These are phyloP conservation scores for Fomitopsis serialis DNA, from an alignment of 768 basidiomycete genomes.

Conservation along the genomic window DNA sequence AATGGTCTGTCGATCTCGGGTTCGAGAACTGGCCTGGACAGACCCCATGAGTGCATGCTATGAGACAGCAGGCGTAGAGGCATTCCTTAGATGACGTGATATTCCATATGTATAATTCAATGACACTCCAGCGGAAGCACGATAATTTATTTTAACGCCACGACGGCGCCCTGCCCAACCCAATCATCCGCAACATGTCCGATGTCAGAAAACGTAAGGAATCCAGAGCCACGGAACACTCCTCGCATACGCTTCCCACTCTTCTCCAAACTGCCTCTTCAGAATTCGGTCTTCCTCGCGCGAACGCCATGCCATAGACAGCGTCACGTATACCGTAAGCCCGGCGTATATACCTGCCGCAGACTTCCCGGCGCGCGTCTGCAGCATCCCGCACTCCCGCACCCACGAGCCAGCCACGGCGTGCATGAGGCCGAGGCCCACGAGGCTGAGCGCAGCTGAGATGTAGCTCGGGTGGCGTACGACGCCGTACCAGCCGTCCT, in stretches of 20 bases:
- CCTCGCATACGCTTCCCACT: slow-evolving; percentile 13
- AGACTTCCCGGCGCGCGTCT: slow-evolving; percentile 1
- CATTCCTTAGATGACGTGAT: too few relatives aligned
- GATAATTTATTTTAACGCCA: too few relatives aligned
- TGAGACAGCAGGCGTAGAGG: too few relatives aligned
- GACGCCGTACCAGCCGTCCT: slow-evolving; percentile 20
- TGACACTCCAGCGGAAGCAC: too few relatives aligned
- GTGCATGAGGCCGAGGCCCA: slow-evolving; percentile 1
- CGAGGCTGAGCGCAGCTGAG: background rate
- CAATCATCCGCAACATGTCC: too few relatives aligned
- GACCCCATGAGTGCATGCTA: background rate
- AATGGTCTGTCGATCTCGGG: slow-evolving; percentile 68
- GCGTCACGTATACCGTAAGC: background rate
- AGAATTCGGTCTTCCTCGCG: slow-evolving; percentile 9
- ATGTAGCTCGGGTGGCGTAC: slow-evolving; percentile 27
- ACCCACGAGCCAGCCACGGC: slow-evolving; percentile 2
- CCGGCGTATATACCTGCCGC: background rate
- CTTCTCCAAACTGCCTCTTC: slow-evolving; percentile 11
- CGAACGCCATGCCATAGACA: background rate
- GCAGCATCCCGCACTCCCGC: slow-evolving; percentile 5
- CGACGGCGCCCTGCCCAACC: too few relatives aligned
- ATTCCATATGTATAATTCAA: too few relatives aligned
- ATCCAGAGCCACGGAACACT: background rate
- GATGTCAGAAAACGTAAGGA: background rate
- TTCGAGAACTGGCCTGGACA: slow-evolving; percentile 56